Percentiles rank a stretch among this genome's conserved stretches.
Conservation (phyloP, 2,329 filamentous ascomycete species). For the Fusarium tupiense region DNA sequence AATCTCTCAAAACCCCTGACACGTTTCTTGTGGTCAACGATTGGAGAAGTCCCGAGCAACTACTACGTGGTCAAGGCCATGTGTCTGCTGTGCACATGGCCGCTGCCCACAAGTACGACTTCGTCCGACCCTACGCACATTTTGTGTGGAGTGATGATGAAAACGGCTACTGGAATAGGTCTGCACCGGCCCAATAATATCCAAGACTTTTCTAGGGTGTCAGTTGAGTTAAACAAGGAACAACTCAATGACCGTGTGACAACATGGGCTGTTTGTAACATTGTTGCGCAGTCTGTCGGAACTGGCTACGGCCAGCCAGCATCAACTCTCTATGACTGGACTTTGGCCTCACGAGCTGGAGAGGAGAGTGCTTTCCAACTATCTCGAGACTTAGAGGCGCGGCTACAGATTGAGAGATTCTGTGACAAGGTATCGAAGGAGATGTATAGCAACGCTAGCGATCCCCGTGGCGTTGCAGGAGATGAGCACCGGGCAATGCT, state of each 20-base stretch:
- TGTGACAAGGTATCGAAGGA: slow-evolving; percentile 82
- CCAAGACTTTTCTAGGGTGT: slow-evolving; percentile 82
- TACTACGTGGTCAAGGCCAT: slow-evolving; percentile 85
- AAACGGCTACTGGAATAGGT: slow-evolving; percentile 84
- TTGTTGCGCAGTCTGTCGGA: slow-evolving; percentile 83
- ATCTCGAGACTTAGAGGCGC: slow-evolving; percentile 70
- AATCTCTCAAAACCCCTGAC: slow-evolving; percentile 75
- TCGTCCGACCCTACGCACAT: slow-evolving; percentile 85
- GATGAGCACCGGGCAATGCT: slow-evolving; percentile 74
- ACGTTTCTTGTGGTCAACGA: slow-evolving; percentile 78
- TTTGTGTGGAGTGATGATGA: slow-evolving; percentile 85
- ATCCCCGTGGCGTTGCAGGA: slow-evolving; percentile 74
- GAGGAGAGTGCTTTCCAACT: slow-evolving; percentile 69
- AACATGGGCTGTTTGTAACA: slow-evolving; percentile 88
- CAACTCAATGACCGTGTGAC: slow-evolving; percentile 81
- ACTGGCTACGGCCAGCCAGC: slow-evolving; percentile 86
- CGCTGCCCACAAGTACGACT: slow-evolving; percentile 82
- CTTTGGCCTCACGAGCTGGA: slow-evolving; percentile 68
- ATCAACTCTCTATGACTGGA: slow-evolving; percentile 81
- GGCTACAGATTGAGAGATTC: slow-evolving; percentile 77
- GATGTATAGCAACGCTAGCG: slow-evolving; percentile 81
- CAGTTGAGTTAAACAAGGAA: slow-evolving; percentile 78
- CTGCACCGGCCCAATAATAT: slow-evolving; percentile 83
- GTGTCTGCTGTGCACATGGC: slow-evolving; percentile 83
- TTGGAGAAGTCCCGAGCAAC: slow-evolving; percentile 79